Evolutionary conservation across 441 rosid species (phyloP).

Genomic region (Populus hybrid): DNA sequence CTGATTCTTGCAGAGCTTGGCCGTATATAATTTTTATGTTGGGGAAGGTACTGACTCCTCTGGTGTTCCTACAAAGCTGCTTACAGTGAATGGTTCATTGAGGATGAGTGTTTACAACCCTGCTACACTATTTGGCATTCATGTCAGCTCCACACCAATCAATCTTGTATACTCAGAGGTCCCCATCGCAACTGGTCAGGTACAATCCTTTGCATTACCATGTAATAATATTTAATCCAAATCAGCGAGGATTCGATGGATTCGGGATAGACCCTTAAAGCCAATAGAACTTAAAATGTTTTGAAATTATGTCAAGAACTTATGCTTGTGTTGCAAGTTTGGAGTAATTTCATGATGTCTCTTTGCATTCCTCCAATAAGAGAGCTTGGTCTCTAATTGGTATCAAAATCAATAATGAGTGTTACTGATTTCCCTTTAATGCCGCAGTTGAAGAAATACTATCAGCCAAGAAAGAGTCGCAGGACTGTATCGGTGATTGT

Average conservation of each 20-base stretch:
- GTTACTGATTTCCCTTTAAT: neutral
- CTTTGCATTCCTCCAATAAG: neutral
- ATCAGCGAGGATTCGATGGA: neutral
- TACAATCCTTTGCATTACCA: conserved; percentile 12
- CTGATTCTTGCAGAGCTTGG: conserved; percentile 51
- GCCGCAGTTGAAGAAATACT: conserved; percentile 81
- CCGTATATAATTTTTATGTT: conserved; percentile 53
- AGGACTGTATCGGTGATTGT: conserved; percentile 53
- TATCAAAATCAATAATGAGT: neutral
- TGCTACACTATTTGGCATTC: conserved; percentile 83
- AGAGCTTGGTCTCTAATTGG: neutral
- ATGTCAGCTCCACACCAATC: conserved; percentile 69
- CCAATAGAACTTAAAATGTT: neutral
- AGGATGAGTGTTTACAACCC: conserved; percentile 68
- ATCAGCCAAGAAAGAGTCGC: conserved; percentile 83
- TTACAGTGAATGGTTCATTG: conserved; percentile 67
- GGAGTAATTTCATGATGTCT: neutral
- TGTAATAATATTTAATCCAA: neutral
- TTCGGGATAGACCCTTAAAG: too few species aligned
- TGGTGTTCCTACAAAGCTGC: conserved; percentile 76
- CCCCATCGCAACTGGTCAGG: conserved; percentile 82
- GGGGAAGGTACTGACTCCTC: conserved; percentile 88
- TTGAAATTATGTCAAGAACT: neutral
- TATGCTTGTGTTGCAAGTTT: neutral
- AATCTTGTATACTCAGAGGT: conserved; percentile 65